A percentile compares a stretch with the other conserved stretches of the same genome.
phyloP scores from a whole-genome alignment of 2,329 filamentous ascomycete genomes.

The Hirsutella minnesotensis region DNA sequence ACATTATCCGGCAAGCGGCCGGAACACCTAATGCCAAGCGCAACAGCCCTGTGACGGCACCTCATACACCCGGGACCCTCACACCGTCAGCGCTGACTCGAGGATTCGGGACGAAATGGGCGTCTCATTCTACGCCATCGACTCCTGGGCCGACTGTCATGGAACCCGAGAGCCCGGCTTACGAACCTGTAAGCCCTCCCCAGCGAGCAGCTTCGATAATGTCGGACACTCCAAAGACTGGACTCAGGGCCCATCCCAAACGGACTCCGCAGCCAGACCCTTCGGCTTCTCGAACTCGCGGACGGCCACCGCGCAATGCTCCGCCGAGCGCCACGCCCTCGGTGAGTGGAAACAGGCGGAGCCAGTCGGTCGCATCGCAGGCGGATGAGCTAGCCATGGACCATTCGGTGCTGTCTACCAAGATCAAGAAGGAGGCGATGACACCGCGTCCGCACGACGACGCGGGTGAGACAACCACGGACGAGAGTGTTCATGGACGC shows the following conservation, averaged over 20 bases:
- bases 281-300: constrained; percentile 18
- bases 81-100: constrained; percentile 17
- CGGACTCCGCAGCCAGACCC: constrained; percentile 13
- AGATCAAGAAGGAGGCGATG: constrained; percentile 47
- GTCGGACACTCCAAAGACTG: constrained; percentile 17
- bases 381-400: constrained; percentile 36
- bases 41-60: constrained; percentile 16
- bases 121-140: constrained; percentile 41
- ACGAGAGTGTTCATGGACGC: constrained; percentile 35
- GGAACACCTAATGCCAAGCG: constrained; percentile 18
- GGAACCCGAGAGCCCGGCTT: constrained; percentile 38
- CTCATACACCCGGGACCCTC: constrained; percentile 22
- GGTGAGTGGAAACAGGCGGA: constrained; percentile 22
- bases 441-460: constrained; percentile 45
- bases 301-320: constrained; percentile 22
- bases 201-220: constrained; percentile 24
- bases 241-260: constrained; percentile 20
- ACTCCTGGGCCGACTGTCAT: constrained; percentile 33
- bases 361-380: constrained; percentile 33
- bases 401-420: constrained; percentile 23
- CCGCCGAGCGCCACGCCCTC: constrained; percentile 24
- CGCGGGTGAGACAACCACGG: constrained; percentile 40
- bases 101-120: constrained; percentile 47
- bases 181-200: constrained; percentile 48
- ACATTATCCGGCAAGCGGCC: constrained; percentile 27